Percentiles rank a stretch among this genome's conserved stretches.
Evolutionary conservation across 306 rosid species (phyloP).

Genomic region (Prinsepia uniflora): DNA sequence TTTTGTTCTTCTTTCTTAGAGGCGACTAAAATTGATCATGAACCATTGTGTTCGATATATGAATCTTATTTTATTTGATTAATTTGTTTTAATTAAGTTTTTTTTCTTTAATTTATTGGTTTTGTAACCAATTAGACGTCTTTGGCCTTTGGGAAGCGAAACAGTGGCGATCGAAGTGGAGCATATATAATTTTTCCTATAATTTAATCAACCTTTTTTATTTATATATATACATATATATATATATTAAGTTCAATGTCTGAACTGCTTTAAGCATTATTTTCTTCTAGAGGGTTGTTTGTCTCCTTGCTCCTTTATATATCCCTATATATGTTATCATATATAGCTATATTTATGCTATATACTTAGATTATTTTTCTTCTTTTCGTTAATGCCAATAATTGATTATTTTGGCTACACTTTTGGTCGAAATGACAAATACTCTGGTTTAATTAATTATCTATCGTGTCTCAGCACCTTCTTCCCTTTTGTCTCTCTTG

Average conservation of each 20-base stretch:
- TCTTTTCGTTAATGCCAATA: slow-evolving; percentile 1
- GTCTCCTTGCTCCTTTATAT: slow-evolving; percentile 14
- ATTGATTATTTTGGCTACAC: neutral
- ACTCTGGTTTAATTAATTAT: neutral
- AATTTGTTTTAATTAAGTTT: neutral
- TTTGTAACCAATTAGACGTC: slow-evolving; percentile 13
- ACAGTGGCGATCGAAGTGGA: slow-evolving; percentile 11
- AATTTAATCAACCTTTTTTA: neutral
- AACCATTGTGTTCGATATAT: neutral
- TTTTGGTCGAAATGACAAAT: slow-evolving; percentile 11
- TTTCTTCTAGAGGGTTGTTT: slow-evolving; percentile 7
- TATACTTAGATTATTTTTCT: neutral
- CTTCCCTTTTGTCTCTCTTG: neutral
- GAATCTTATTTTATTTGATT: neutral
- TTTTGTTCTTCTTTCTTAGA: neutral
- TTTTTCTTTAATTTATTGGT: neutral
- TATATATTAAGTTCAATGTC: neutral
- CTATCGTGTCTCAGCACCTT: neutral
- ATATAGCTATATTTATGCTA: neutral
- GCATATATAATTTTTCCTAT: slow-evolving; percentile 10
- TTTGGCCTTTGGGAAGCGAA: slow-evolving; percentile 20
- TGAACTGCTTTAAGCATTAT: slow-evolving; percentile 15
- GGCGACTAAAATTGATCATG: neutral
- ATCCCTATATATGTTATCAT: neutral
- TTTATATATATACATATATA: too few species aligned